Base-by-base conservation (phyloP, 306 rosid species). In the barrel medic (Medicago truncatula) region DNA sequence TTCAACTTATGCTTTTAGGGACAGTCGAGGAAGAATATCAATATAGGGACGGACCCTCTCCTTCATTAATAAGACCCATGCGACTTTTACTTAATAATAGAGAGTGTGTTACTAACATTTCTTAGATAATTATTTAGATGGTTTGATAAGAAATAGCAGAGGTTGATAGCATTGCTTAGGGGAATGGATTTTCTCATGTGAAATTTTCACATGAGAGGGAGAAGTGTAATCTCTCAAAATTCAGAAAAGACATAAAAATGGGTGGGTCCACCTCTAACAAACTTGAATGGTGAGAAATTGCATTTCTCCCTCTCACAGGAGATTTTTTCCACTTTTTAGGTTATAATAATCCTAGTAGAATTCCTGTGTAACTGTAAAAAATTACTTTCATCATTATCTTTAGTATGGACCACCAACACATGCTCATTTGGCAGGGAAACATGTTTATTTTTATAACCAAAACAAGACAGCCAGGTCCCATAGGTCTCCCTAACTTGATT, bases 381-480 rank as follows among this genome's bases (percentile, higher is more conserved):
- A 61, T 4, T 58, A 14, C 64, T 69, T 78, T 9, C 56, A 62
- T 81, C 72, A 83, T 75, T 58, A 76, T 49, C 57, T 53, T 64
- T 31, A 8, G 75, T 21, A 46, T 70, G 82, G 76, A 82, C 86
- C 86, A 78, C 73, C 17, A 71, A 72, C 70, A 20, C 43, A 44
- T 70, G 76, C 71, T 74, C 71, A 71, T 74, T 75, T 75, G 76
- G 79, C 67, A 70, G 74, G 74, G 71, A 76, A 56, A 70, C 40
- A 57, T 47, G 7, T 40, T 17, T 16, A 67, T 38, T 41, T 50
- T 71, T 52, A 70, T 77, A 66, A 53, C 54, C 61, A 65, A 74
- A 79, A 31, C 67, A 74, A 36, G 67, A 67, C 47, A 80, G 60
- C 47, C 28, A 61, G 31, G 78, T 75, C 23, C 79, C 81, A 58